Percentiles rank a stretch among this genome's conserved stretches.
Conservation (phyloP, 192 early-diverging fungal species). For the Linnemannia zychae region DNA sequence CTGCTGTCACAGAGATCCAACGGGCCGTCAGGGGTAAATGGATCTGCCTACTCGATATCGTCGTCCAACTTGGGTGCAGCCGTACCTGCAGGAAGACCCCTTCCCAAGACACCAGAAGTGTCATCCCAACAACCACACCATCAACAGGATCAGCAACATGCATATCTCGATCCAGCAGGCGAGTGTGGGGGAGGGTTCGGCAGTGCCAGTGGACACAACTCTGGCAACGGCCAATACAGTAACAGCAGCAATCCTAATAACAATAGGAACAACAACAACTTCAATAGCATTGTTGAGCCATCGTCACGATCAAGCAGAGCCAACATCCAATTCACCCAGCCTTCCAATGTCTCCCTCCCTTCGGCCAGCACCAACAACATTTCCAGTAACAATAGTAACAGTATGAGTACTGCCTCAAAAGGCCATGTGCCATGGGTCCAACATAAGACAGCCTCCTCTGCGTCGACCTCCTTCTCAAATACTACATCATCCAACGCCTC, state of each 20-base stretch:
- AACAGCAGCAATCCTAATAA: constrained; percentile 3
- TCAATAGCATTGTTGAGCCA: not conserved
- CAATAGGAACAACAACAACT: constrained; percentile 18
- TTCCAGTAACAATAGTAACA: constrained; percentile 17
- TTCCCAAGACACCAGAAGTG: constrained; percentile 16
- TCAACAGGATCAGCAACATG: constrained; percentile 12
- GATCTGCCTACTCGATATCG: not conserved
- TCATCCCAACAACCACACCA: not conserved
- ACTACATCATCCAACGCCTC: not conserved
- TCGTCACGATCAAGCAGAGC: constrained; percentile 8
- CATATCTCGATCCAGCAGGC: constrained; percentile 7
- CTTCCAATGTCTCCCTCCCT: not conserved
- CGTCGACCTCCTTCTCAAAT: not conserved
- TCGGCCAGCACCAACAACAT: constrained; percentile 8
- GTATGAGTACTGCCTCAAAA: not conserved
- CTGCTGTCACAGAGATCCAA: not conserved
- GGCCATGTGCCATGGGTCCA: constrained; percentile 13
- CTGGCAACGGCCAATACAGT: not conserved
- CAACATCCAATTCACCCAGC: constrained; percentile 27
- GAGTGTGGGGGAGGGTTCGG: not conserved
- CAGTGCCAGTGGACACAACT: not conserved
- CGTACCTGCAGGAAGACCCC: constrained; percentile 17
- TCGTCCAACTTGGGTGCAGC: not conserved
- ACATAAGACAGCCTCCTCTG: constrained; percentile 3
- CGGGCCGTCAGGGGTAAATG: not conserved